Evolutionary conservation across 495 filamentous ascomycete genomes (phyloP), one percentile per base, ranked within the genome.

Genomic region (Podospora didyma): DNA sequence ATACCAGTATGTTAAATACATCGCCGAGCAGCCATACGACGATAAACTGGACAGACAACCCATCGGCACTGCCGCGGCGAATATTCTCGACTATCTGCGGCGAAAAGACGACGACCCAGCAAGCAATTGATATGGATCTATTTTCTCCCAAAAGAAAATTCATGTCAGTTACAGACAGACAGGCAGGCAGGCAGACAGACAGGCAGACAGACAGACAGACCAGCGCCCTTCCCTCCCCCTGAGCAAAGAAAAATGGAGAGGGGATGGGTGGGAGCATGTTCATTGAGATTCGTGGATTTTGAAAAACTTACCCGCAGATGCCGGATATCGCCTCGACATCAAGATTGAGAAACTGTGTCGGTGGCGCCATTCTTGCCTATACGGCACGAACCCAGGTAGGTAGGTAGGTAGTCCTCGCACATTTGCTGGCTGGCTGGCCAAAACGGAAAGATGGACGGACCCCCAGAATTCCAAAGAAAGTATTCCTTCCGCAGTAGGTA

Each of bases 51-150:
- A 97, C 81, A 0, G 90, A 96, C 0, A 98, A 81, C 5, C 90
- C 94, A 67, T 97, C 89, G 45, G 92, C 90, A 31, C 89, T 94
- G 59, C 82, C 75, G 35, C 94, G 85, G 51, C 85, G 86, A 73
- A 97, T 96, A 65, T 97, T 97, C 66, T 96, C 91, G 62, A 96
- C 82, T 61, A 98, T 98, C 58, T 98, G 94, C 9, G 94, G 94
- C 0, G 92, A 92, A 76, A 96, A 98, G 37, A 98, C 94, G 24
- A 97, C 91, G 19, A 98, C 87, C 94, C 94, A 98, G 67, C 92
- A 96, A 45, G 92, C 91, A 63, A 98, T 96, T 22, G 89, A 94
- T 59, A 98, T 92, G 2, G 92, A 96, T 9, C 89, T 92, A 58
- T 34, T 19, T n/a, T n/a, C n/a, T n/a, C n/a, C n/a, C n/a, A n/a